These are phyloP conservation scores for Trebouxia sp. DNA, from an alignment of 139 green algal genomes.

Conservation along the genomic window DNA sequence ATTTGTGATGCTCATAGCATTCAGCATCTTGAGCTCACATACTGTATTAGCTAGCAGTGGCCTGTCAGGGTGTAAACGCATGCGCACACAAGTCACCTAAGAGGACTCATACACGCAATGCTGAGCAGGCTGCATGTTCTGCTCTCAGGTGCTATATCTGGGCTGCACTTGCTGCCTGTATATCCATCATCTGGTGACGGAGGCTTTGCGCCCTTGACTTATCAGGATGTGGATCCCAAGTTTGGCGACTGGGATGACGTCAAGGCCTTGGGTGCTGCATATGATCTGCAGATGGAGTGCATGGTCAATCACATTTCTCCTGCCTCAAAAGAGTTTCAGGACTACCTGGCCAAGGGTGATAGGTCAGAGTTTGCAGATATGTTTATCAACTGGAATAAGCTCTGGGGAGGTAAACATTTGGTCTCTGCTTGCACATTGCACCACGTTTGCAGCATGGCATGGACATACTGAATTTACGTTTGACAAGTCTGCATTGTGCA, in stretches of 20 bases:
- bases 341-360: conserved; percentile 44
- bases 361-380: conserved; percentile 39
- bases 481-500: too few relatives aligned
- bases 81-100: background rate
- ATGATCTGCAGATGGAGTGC: conserved; percentile 50
- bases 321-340: conserved; percentile 45
- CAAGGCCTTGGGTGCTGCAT: conserved; percentile 7
- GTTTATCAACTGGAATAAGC: conserved; percentile 51
- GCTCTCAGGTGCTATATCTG: conserved; percentile 39
- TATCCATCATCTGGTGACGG: conserved; percentile 54
- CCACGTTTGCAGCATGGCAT: background rate
- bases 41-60: background rate
- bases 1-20: background rate
- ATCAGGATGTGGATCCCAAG: conserved; percentile 46
- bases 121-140: background rate
- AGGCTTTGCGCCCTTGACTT: conserved; percentile 49
- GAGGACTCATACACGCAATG: background rate
- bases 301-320: conserved; percentile 62
- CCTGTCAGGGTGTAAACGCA: background rate
- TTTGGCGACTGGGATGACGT: conserved; percentile 40
- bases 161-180: conserved; percentile 53
- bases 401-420: conserved; percentile 41
- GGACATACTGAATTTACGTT: background rate
- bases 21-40: too few relatives aligned
- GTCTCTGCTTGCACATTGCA: background rate